Percentiles rank a stretch among this genome's conserved stretches.
phyloP scores from a whole-genome alignment of 1,284 basidiomycete genomes.

The Microbotryum saponariae region DNA sequence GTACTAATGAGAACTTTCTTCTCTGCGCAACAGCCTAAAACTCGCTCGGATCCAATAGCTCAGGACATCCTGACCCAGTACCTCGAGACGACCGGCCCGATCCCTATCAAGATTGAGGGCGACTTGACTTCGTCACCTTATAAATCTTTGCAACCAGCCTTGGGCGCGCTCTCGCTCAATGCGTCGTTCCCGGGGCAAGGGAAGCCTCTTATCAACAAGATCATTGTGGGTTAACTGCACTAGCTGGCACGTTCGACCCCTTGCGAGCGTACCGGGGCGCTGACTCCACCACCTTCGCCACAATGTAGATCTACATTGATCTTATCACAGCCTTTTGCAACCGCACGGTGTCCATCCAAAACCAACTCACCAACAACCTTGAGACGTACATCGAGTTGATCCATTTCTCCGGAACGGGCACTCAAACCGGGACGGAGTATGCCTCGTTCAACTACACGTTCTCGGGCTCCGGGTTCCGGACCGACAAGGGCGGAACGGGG shows the following conservation, averaged over 20 bases:
- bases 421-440: slow-evolving; percentile 5
- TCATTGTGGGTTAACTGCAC: slow-evolving; percentile 31
- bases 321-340: slow-evolving; percentile 47
- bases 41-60: slow-evolving; percentile 59
- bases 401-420: slow-evolving; percentile 12
- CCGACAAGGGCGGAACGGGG: slow-evolving; percentile 9
- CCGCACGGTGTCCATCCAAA: slow-evolving; percentile 7
- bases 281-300: no score
- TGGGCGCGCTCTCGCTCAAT: slow-evolving; percentile 52
- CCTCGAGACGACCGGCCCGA: slow-evolving; percentile 35
- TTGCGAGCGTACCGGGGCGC: no score
- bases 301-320: slow-evolving; percentile 8
- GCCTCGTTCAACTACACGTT: slow-evolving; percentile 20
- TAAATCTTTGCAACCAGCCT: slow-evolving; percentile 52
- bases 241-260: no score
- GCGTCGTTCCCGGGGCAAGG: slow-evolving; percentile 50
- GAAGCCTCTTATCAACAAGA: slow-evolving; percentile 45
- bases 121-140: slow-evolving; percentile 57
- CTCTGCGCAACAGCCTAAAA: slow-evolving; percentile 43
- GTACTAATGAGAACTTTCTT: no score
- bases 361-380: slow-evolving; percentile 23
- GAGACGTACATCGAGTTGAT: slow-evolving; percentile 16
- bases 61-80: slow-evolving; percentile 43
- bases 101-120: slow-evolving; percentile 55
- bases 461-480: slow-evolving; percentile 1